Percentiles rank a stretch among this genome's conserved stretches.
phyloP scores from a whole-genome alignment of 768 basidiomycete genomes.

The Pulveroboletus sp. region DNA sequence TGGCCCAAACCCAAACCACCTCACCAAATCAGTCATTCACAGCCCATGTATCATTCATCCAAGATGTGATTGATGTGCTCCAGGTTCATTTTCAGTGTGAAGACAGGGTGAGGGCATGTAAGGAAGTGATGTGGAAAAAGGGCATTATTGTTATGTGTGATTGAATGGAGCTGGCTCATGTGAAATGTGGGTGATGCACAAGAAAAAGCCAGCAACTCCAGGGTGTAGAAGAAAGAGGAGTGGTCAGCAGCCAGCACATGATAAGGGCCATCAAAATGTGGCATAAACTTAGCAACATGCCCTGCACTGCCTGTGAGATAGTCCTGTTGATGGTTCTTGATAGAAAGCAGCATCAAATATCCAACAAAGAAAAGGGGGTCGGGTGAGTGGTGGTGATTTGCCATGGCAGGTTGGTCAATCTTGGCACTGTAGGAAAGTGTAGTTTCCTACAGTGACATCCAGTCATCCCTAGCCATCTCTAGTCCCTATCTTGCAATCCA shows the following conservation, averaged over 20 bases:
- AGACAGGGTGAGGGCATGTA: background rate
- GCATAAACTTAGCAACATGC: slow-evolving; percentile 47
- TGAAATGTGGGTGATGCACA: slow-evolving; percentile 32
- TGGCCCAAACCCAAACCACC: slow-evolving; percentile 12
- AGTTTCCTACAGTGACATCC: too few species aligned
- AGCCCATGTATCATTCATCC: slow-evolving; percentile 11
- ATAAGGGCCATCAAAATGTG: slow-evolving; percentile 32
- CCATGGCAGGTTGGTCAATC: background rate
- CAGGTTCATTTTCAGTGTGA: background rate
- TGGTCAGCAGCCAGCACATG: slow-evolving; percentile 14
- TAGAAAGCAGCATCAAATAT: background rate
- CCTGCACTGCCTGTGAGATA: background rate
- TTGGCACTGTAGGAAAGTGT: too few species aligned
- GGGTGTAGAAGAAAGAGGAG: slow-evolving; percentile 18
- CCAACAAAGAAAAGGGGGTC: background rate
- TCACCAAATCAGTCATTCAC: slow-evolving; percentile 12
- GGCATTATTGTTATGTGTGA: slow-evolving; percentile 34
- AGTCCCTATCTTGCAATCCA: too few species aligned
- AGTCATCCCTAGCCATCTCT: too few species aligned
- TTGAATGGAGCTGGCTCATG: slow-evolving; percentile 25
- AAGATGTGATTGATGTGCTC: background rate
- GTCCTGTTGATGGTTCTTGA: background rate
- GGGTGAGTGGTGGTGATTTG: background rate
- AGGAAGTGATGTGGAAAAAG: slow-evolving; percentile 33
- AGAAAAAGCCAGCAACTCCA: slow-evolving; percentile 21